phyloP scores from a whole-genome alignment of 2,329 filamentous ascomycete species.

The Bipolaris gigantea region DNA sequence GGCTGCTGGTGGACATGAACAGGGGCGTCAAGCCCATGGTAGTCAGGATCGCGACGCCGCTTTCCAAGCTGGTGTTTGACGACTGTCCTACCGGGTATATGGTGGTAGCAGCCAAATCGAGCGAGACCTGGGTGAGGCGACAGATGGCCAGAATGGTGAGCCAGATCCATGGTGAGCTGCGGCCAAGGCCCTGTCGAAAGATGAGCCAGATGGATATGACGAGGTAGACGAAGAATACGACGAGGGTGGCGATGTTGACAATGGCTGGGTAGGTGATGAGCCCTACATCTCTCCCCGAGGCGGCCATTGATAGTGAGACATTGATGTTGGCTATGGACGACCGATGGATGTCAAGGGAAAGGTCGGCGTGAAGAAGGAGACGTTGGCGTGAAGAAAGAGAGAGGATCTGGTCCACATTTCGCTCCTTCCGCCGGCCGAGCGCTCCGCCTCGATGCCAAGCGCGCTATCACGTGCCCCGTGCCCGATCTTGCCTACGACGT shows the following conservation, averaged over 20 bases:
- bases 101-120: conserved; percentile 41
- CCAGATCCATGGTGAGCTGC: conserved; percentile 42
- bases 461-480: conserved; percentile 10
- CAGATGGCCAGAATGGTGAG: conserved; percentile 36
- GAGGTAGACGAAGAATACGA: conserved; percentile 39
- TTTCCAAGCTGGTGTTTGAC: conserved; percentile 35
- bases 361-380: conserved; percentile 1
- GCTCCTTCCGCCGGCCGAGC: conserved; percentile 14
- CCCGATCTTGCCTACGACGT: not conserved
- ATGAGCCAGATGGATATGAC: conserved; percentile 34
- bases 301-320: conserved; percentile 30
- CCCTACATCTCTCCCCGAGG: conserved; percentile 1
- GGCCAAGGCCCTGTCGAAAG: conserved; percentile 37
- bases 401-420: conserved; percentile 1
- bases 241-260: conserved; percentile 41
- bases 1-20: conserved; percentile 41
- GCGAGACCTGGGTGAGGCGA: conserved; percentile 39
- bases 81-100: conserved; percentile 25
- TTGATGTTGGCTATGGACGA: conserved; percentile 11
- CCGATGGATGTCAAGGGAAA: conserved; percentile 2
- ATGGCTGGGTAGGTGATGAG: conserved; percentile 27
- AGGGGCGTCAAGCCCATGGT: conserved; percentile 41
- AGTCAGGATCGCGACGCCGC: conserved; percentile 42
- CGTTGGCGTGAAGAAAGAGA: not conserved
- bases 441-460: conserved; percentile 14